Conservation (phyloP, 768 basidiomycete genomes). For the Rhodotorula sphaerocarpa region DNA sequence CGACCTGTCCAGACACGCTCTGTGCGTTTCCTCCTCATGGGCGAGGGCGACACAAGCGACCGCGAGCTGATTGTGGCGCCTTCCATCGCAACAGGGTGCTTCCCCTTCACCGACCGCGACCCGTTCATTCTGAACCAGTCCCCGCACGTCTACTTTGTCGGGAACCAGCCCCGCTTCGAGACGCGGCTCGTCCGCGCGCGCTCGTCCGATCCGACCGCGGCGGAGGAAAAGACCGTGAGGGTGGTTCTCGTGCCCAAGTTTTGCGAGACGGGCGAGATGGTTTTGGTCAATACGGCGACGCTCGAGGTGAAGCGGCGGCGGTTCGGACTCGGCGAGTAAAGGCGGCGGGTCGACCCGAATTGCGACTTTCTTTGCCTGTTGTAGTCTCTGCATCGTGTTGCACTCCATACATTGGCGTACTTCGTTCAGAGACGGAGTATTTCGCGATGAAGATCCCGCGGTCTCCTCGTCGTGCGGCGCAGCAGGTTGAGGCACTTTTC, state of each 20-base stretch:
- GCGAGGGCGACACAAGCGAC: too few relatives aligned
- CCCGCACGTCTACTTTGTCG: conserved; percentile 85
- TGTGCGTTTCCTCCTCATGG: conserved; percentile 45
- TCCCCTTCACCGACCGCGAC: conserved; percentile 77
- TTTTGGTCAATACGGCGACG: conserved; percentile 68
- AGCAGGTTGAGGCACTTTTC: too few relatives aligned
- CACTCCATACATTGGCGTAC: too few relatives aligned
- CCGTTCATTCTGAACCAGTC: conserved; percentile 81
- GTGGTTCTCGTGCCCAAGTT: conserved; percentile 77
- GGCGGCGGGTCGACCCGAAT: neutral
- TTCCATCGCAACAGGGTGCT: conserved; percentile 73
- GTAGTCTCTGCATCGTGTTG: neutral
- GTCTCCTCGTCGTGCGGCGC: too few relatives aligned
- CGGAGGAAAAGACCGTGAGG: conserved; percentile 45
- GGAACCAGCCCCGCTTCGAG: conserved; percentile 74
- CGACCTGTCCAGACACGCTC: conserved; percentile 94
- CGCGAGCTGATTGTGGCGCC: too few relatives aligned
- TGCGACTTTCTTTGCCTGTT: neutral
- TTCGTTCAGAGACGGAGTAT: too few relatives aligned
- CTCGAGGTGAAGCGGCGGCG: conserved; percentile 53
- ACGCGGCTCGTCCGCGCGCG: conserved; percentile 58
- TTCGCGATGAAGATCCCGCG: too few relatives aligned
- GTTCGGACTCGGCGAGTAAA: conserved; percentile 16
- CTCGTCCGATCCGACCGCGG: neutral
- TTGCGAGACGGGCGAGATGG: conserved; percentile 64